These are phyloP conservation scores for Carpinus fangiana DNA, from an alignment of 306 rosid species.

Conservation along the genomic window DNA sequence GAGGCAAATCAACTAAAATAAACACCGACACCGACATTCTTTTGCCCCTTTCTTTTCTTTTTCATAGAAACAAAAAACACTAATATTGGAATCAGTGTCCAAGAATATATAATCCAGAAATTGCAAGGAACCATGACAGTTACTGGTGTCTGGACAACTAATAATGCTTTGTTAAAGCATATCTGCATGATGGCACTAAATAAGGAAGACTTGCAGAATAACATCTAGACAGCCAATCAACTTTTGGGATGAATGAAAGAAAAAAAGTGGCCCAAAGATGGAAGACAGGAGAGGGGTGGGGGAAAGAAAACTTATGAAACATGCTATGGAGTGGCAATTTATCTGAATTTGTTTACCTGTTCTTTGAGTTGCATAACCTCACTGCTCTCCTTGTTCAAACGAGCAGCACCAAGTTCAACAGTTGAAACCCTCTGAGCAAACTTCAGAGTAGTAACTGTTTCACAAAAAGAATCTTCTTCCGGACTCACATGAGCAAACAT, in stretches of 20 bases:
- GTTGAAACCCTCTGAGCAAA: conserved; percentile 91
- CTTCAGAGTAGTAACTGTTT: conserved; percentile 82
- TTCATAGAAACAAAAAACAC: neutral
- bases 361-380: conserved; percentile 83
- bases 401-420: conserved; percentile 88
- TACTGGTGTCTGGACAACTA: neutral
- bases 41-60: neutral
- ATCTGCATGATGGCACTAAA: neutral
- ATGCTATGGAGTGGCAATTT: neutral
- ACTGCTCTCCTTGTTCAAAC: conserved; percentile 66
- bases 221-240: neutral
- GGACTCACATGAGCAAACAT: conserved; percentile 98
- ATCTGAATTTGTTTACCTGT: conserved; percentile 51
- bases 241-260: neutral
- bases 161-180: neutral
- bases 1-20: neutral
- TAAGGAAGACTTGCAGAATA: neutral
- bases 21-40: neutral
- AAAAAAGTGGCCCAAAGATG: neutral
- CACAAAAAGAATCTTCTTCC: conserved; percentile 82
- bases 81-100: neutral
- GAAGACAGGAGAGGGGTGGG: too few species aligned
- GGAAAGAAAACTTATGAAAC: neutral
- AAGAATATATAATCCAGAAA: neutral
- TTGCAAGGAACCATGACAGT: neutral